These are phyloP conservation scores for Aaosphaeria arxii DNA, from an alignment of 2,329 filamentous ascomycete genomes.

Conservation along the genomic window DNA sequence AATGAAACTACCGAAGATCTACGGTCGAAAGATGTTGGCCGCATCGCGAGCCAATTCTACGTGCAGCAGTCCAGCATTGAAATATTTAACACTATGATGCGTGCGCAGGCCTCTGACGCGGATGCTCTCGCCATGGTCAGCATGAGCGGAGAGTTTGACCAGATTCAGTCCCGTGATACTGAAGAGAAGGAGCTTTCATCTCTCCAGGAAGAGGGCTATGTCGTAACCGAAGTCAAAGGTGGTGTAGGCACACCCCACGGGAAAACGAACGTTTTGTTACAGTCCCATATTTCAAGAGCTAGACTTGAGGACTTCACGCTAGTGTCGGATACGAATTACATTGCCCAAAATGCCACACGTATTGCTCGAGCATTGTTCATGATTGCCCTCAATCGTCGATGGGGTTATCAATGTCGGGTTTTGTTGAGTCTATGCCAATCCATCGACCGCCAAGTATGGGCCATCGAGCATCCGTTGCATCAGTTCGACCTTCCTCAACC, in stretches of 20 bases:
- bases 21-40: slow-evolving; percentile 88
- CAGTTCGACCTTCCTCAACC: slow-evolving; percentile 89
- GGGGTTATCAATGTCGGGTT: slow-evolving; percentile 93
- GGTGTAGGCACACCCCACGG: slow-evolving; percentile 67
- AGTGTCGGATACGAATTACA: slow-evolving; percentile 87
- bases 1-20: slow-evolving; percentile 93
- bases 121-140: slow-evolving; percentile 96
- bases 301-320: slow-evolving; percentile 92
- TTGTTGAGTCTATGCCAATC: slow-evolving; percentile 91
- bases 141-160: slow-evolving; percentile 97
- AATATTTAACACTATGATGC: slow-evolving; percentile 96
- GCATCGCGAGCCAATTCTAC: slow-evolving; percentile 97
- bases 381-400: slow-evolving; percentile 91
- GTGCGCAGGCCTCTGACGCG: slow-evolving; percentile 77
- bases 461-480: slow-evolving; percentile 88
- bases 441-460: slow-evolving; percentile 94
- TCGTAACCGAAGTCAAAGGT: slow-evolving; percentile 76
- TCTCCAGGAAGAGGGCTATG: slow-evolving; percentile 62
- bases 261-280: slow-evolving; percentile 93
- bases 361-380: slow-evolving; percentile 96
- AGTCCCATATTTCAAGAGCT: slow-evolving; percentile 87
- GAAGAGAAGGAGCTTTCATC: slow-evolving; percentile 83
- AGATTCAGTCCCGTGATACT: slow-evolving; percentile 86
- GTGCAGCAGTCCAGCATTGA: slow-evolving; percentile 91
- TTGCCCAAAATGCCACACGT: slow-evolving; percentile 90